Conservation (phyloP, 2,329 filamentous ascomycete genomes). For the Trichoderma cornu-damae region DNA sequence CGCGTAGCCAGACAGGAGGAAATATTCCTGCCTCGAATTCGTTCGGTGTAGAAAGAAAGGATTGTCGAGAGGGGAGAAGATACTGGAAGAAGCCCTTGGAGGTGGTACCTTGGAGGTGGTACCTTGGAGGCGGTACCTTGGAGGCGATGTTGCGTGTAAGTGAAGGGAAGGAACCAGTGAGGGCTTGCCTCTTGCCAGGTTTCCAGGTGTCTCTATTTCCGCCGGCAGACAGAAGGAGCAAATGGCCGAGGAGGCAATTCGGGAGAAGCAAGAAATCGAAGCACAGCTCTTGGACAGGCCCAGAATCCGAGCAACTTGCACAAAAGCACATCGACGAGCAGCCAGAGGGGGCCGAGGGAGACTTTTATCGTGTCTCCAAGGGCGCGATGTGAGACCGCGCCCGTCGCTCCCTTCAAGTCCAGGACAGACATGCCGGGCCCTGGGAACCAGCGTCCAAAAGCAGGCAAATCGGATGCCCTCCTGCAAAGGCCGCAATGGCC, state of each 20-base stretch:
- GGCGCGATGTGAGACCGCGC: conserved; percentile 13
- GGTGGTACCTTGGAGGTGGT: neutral
- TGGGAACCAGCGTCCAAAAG: neutral
- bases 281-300: neutral
- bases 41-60: neutral
- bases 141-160: conserved; percentile 11
- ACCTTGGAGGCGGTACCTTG: neutral
- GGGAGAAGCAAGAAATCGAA: neutral
- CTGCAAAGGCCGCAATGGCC: neutral
- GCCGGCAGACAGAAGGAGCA: neutral
- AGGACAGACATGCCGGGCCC: conserved; percentile 5
- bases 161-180: conserved; percentile 8
- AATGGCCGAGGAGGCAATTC: neutral
- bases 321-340: neutral
- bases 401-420: conserved; percentile 6
- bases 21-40: neutral
- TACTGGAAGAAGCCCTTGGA: neutral
- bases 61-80: neutral
- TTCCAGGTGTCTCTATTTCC: neutral
- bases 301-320: neutral
- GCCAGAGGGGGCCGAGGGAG: conserved; percentile 15
- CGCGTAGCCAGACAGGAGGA: neutral
- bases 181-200: neutral
- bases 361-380: conserved; percentile 14
- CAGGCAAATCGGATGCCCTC: conserved; percentile 4